Evolutionary conservation across 2,329 filamentous ascomycete species (phyloP).

Genomic region (Alternaria solani): DNA sequence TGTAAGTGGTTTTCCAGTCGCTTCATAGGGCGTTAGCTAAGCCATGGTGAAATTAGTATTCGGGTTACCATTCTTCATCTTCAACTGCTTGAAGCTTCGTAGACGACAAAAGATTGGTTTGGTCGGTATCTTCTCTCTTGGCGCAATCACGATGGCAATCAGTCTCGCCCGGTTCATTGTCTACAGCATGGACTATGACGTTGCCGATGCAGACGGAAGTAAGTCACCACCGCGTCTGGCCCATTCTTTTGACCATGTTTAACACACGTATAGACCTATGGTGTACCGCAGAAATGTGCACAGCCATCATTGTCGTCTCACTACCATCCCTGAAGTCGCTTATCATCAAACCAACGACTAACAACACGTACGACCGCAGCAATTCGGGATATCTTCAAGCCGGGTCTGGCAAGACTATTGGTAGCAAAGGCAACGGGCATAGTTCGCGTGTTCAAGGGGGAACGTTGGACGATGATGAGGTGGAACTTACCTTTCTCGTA

Average conservation of each 20-base stretch:
- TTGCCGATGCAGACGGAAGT: conserved; percentile 33
- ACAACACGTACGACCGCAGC: conserved; percentile 20
- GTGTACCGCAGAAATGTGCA: conserved; percentile 36
- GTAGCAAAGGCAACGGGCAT: not conserved
- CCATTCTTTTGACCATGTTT: not conserved
- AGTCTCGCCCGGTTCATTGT: conserved; percentile 32
- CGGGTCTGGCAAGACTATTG: not conserved
- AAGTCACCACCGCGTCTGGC: not conserved
- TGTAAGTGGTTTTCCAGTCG: conserved; percentile 9
- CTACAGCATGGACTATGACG: conserved; percentile 26
- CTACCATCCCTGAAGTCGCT: conserved; percentile 30
- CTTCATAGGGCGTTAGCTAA: not conserved
- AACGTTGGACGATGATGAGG: conserved; percentile 27
- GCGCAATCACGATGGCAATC: conserved; percentile 31
- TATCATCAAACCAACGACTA: conserved; percentile 17
- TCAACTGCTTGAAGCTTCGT: conserved; percentile 32
- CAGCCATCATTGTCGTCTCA: conserved; percentile 30
- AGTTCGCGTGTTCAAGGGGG: conserved; percentile 19
- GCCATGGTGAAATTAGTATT: conserved; percentile 19
- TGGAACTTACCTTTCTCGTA: conserved; percentile 25
- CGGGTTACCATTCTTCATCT: conserved; percentile 32
- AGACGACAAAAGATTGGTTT: conserved; percentile 34
- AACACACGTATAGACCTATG: conserved; percentile 25
- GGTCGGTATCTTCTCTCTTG: conserved; percentile 31
- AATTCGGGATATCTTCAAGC: conserved; percentile 22